A percentile compares a stretch with the other conserved stretches of the same genome.
These are phyloP conservation scores for Pythium monospermum DNA, from an alignment of 352 stramenopile species.

Conservation along the genomic window DNA sequence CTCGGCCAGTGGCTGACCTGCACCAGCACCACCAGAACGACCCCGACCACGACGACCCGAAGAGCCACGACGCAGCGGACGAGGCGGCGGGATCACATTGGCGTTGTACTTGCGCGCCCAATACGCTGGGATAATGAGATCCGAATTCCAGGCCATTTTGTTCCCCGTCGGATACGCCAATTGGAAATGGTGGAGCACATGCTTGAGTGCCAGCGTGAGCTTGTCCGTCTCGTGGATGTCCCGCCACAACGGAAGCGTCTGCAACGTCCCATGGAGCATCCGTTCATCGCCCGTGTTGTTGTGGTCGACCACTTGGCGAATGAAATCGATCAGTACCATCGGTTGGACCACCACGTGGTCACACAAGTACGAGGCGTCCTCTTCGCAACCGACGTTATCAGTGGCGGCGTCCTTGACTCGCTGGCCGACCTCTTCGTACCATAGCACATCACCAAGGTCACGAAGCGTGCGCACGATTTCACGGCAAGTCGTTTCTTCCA, in stretches of 20 bases:
- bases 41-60: background rate
- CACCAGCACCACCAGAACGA: background rate
- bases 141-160: conserved; percentile 3
- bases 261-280: background rate
- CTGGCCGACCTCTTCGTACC: background rate
- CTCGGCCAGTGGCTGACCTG: background rate
- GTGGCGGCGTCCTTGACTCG: too few relatives aligned
- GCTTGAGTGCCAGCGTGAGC: conserved; percentile 13
- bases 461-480: background rate
- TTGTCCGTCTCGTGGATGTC: background rate
- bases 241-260: background rate
- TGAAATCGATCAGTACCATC: conserved; percentile 1
- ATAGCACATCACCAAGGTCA: conserved; percentile 2
- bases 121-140: background rate
- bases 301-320: background rate
- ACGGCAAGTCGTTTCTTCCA: background rate
- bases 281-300: background rate
- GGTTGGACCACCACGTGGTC: background rate
- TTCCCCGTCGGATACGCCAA: conserved; percentile 11
- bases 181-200: conserved; percentile 8
- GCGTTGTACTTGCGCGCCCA: background rate
- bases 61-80: background rate
- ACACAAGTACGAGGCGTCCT: background rate
- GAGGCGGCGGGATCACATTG: background rate
- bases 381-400: too few relatives aligned